Conservation (phyloP, 176 grass and related monocot species). For the Eremochloa ophiuroides region DNA sequence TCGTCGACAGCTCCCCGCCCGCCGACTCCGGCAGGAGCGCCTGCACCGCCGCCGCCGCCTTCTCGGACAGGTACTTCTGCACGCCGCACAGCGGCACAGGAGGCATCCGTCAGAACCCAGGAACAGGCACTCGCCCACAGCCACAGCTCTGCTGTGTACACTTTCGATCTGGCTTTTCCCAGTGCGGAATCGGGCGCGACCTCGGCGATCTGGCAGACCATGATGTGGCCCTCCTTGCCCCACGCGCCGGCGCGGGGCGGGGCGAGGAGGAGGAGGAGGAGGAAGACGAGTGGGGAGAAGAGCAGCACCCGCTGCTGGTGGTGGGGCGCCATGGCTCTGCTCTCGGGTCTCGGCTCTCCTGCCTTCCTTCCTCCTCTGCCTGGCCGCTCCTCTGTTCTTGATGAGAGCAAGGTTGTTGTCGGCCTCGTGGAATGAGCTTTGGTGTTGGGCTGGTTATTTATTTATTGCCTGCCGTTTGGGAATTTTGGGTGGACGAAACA, state of each 20-base stretch:
- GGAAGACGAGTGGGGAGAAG: conserved; percentile 9
- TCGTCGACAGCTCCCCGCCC: conserved; percentile 58
- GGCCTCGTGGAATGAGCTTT: neutral
- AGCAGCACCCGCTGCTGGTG: neutral
- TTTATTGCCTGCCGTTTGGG: neutral
- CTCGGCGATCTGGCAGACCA: conserved; percentile 93
- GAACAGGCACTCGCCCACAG: neutral
- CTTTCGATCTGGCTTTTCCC: neutral
- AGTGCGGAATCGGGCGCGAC: conserved; percentile 7
- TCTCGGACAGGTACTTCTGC: conserved; percentile 69
- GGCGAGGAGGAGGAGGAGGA: conserved; percentile 31
- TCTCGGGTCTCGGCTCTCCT: neutral
- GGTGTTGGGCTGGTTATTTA: neutral
- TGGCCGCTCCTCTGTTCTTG: neutral
- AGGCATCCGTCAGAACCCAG: neutral
- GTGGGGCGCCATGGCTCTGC: neutral
- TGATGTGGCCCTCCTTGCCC: conserved; percentile 96
- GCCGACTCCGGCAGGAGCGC: conserved; percentile 67
- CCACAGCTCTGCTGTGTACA: neutral
- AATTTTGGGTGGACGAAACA: neutral
- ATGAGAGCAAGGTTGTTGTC: neutral
- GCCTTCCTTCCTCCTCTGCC: neutral
- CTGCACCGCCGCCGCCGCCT: conserved; percentile 54
- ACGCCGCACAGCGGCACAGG: neutral
- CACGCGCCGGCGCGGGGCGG: conserved; percentile 42